phyloP scores from a whole-genome alignment of 768 basidiomycete genomes.

The Tylopilus felleus region DNA sequence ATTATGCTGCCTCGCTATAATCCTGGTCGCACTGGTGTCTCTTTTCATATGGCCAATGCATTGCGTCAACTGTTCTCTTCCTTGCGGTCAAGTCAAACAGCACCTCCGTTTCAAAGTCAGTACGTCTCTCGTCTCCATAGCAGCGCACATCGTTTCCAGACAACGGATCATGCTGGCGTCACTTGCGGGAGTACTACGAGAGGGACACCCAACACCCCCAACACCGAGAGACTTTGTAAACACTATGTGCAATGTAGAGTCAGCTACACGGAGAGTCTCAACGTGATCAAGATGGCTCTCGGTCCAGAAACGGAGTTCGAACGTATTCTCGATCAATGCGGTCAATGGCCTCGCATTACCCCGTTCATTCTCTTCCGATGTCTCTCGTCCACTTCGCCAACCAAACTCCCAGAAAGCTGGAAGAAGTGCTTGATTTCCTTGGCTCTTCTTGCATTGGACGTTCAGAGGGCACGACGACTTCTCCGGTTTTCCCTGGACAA shows the following conservation, averaged over 20 bases:
- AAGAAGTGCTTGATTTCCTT: slow-evolving; percentile 22
- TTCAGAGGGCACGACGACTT: background rate
- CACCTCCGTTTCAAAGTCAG: background rate
- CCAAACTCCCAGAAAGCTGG: slow-evolving; percentile 25
- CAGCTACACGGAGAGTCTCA: background rate
- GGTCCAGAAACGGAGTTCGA: slow-evolving; percentile 16
- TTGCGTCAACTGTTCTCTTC: background rate
- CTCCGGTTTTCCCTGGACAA: background rate
- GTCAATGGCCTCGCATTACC: slow-evolving; percentile 39
- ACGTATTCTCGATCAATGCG: slow-evolving; percentile 10
- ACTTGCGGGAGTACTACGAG: background rate
- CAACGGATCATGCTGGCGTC: too few relatives aligned
- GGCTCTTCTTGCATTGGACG: slow-evolving; percentile 7
- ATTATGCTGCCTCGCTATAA: too few relatives aligned
- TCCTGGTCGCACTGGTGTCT: too few relatives aligned
- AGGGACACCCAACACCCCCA: slow-evolving; percentile 25
- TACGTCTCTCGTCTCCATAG: background rate
- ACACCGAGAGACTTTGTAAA: background rate
- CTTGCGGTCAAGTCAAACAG: background rate
- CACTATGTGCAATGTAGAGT: background rate
- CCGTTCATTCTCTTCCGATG: slow-evolving; percentile 22
- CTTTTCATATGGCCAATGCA: too few relatives aligned
- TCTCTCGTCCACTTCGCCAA: slow-evolving; percentile 23
- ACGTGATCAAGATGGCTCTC: background rate
- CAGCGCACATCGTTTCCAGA: background rate